Base-by-base conservation (phyloP, 73 alveolate genomes). In the Symbiodinium natans region DNA sequence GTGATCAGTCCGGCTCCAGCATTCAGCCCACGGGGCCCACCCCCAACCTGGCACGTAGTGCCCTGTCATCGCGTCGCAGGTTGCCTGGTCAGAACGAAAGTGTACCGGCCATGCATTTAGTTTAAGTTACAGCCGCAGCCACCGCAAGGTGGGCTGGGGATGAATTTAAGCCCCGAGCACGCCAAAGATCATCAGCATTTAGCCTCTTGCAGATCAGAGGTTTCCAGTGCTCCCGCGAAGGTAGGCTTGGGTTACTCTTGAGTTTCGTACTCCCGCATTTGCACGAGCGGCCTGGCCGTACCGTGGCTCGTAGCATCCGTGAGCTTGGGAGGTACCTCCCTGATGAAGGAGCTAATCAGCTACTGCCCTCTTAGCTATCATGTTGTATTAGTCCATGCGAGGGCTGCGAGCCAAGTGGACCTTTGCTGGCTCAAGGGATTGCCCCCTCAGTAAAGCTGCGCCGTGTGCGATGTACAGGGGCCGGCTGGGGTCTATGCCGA, bases 101-200 rank as follows among this genome's bases (percentile, higher is more conserved):
- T 29, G 33, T 63, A 63, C 80, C 80, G 80, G 33, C 33, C 80
- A 27, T 63, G 40, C 80, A 63, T 63, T 63, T 63, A 63, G 36
- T 23, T 63, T 63, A 63, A 13, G 80, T 63, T 63, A 63, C 80
- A 63, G 80, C 80, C 36, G 80, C 80, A 63, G 80, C 80, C 80
- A 63, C 80, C 80, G 80, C 80, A 63, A 27, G 80, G 80, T 63
- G 80, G 80, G 33, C 80, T 63, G 80, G 19, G 80, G 80, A 52
- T 29, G 80, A 63, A 63, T 63, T 63, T n/a, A 29, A 29, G 80
- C 36, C 27, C 31, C 80, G 80, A 63, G 80, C 80, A 63, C 80
- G 36, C 80, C 29, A 23, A 23, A 29, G 15, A 52, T 52, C 71
- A 13, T n/a, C n/a, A 52, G 25, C 71, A 52, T 52, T 52, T 29